These are phyloP conservation scores for Umbellularia californica DNA, from an alignment of 164 flowering plant species.

Conservation along the genomic window DNA sequence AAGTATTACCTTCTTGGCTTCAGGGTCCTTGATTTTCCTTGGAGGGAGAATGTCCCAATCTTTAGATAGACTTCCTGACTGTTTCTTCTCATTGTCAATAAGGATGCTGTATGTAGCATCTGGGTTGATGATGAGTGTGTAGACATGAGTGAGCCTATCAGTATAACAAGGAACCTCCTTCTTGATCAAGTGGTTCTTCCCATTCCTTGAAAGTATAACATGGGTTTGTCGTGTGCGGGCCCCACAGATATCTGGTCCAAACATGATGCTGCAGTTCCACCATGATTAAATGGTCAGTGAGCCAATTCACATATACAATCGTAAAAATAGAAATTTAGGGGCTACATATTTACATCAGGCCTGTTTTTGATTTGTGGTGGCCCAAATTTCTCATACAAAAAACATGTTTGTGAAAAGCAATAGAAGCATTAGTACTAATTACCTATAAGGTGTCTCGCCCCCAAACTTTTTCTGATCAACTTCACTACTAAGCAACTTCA, in stretches of 20 bases:
- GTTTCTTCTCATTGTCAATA: slow-evolving; percentile 82
- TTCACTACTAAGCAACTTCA: slow-evolving; percentile 88
- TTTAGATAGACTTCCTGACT: slow-evolving; percentile 65
- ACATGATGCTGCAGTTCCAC: slow-evolving; percentile 73
- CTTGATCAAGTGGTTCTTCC: slow-evolving; percentile 72
- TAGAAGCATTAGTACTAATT: not conserved
- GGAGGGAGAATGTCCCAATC: slow-evolving; percentile 93
- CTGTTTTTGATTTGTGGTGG: too few species aligned
- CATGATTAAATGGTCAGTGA: not conserved
- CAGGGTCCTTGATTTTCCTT: slow-evolving; percentile 88
- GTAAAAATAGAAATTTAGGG: not conserved
- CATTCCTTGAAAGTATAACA: slow-evolving; percentile 68
- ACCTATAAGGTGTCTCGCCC: slow-evolving; percentile 97
- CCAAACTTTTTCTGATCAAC: slow-evolving; percentile 91
- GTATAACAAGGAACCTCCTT: slow-evolving; percentile 97
- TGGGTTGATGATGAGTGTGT: slow-evolving; percentile 79
- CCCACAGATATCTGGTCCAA: slow-evolving; percentile 98
- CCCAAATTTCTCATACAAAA: too few species aligned
- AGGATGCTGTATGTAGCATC: slow-evolving; percentile 94
- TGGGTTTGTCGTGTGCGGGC: slow-evolving; percentile 85
- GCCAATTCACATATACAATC: not conserved
- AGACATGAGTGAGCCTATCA: slow-evolving; percentile 84
- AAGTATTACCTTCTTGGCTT: slow-evolving; percentile 68
- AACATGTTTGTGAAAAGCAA: not conserved
- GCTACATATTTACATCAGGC: too few species aligned